Evolutionary conservation across 371 early-diverging fungal genomes (phyloP).

Genomic region (Mucor velutinosus): DNA sequence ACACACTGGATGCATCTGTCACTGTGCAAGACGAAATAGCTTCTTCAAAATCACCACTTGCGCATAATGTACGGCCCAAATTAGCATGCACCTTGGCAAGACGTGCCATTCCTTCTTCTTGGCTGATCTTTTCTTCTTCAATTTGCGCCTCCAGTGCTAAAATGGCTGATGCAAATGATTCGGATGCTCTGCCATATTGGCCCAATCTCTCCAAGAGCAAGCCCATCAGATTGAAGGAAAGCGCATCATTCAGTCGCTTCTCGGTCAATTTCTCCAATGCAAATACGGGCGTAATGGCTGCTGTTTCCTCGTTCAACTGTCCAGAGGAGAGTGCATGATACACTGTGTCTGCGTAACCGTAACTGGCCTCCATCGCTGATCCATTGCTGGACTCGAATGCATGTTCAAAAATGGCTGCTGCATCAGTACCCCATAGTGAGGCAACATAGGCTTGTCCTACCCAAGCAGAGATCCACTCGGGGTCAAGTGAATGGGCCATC

Average conservation of each 20-base stretch:
- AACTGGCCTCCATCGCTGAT: slow-evolving; percentile 67
- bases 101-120: slow-evolving; percentile 21
- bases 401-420: slow-evolving; percentile 73
- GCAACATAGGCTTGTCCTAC: slow-evolving; percentile 85
- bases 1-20: slow-evolving; percentile 35
- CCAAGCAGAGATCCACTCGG: slow-evolving; percentile 83
- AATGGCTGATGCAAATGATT: slow-evolving; percentile 66
- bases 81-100: slow-evolving; percentile 56
- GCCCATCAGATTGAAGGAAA: slow-evolving; percentile 75
- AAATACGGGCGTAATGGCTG: slow-evolving; percentile 60
- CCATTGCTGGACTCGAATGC: slow-evolving; percentile 71
- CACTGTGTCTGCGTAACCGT: slow-evolving; percentile 67
- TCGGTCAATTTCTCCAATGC: slow-evolving; percentile 77
- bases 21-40: slow-evolving; percentile 50
- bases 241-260: slow-evolving; percentile 60
- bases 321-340: slow-evolving; percentile 37
- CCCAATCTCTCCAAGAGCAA: slow-evolving; percentile 74
- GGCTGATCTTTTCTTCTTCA: slow-evolving; percentile 22
- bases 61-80: slow-evolving; percentile 65
- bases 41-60: slow-evolving; percentile 50
- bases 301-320: slow-evolving; percentile 13
- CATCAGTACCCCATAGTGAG: slow-evolving; percentile 57
- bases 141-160: slow-evolving; percentile 45
- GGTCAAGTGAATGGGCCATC: slow-evolving; percentile 77
- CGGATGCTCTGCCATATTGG: slow-evolving; percentile 68